Conservation (phyloP, 1,139 yeast species). For the Scheffersomyces illinoinensis region DNA sequence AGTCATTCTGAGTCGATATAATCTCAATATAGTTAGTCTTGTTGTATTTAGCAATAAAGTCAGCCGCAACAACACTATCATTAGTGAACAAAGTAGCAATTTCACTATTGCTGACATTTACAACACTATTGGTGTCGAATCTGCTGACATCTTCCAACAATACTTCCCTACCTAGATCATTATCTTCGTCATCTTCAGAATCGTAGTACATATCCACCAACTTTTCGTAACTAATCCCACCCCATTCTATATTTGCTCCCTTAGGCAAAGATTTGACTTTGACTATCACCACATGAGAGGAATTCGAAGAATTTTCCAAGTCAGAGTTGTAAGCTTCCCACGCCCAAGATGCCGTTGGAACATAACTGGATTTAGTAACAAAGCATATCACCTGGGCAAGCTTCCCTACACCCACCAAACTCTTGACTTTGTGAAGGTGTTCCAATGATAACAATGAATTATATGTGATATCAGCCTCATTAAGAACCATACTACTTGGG, state of each 20-base stretch:
- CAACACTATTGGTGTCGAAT: constrained; percentile 10
- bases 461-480: constrained; percentile 16
- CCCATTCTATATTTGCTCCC: constrained; percentile 77
- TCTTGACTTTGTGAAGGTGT: constrained; percentile 66
- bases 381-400: constrained; percentile 58
- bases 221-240: constrained; percentile 54
- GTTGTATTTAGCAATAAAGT: constrained; percentile 2
- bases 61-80: constrained; percentile 10
- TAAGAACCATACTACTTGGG: constrained; percentile 66
- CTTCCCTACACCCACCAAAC: constrained; percentile 47
- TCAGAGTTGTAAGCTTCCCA: constrained; percentile 42
- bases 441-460: constrained; percentile 63
- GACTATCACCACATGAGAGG: constrained; percentile 47
- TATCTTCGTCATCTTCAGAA: constrained; percentile 36
- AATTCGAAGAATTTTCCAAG: constrained; percentile 14
- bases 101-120: constrained; percentile 11
- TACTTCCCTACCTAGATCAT: constrained; percentile 1
- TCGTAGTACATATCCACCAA: constrained; percentile 40
- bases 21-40: constrained; percentile 12
- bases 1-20: constrained; percentile 5
- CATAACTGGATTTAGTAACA: constrained; percentile 34
- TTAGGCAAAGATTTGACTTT: constrained; percentile 67
- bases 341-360: constrained; percentile 27
- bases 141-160: background rate
- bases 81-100: constrained; percentile 19